A percentile compares a stretch with the other conserved stretches of the same genome.
These are phyloP conservation scores for Pseudocercospora cruenta DNA, from an alignment of 2,329 filamentous ascomycete genomes.

Conservation along the genomic window DNA sequence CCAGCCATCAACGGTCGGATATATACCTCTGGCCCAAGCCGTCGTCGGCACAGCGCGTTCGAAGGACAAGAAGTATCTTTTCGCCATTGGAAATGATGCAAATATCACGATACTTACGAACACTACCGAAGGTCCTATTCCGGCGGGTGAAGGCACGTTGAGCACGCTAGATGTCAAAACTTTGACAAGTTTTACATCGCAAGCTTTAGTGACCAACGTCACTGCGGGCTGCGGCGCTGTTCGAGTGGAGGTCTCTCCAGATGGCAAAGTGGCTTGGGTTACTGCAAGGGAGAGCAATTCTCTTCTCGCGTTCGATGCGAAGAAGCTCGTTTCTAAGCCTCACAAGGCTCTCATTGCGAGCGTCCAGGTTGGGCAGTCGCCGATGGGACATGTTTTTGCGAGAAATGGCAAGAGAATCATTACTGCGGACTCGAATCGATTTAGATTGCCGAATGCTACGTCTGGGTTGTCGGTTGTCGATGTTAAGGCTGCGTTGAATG, in stretches of 20 bases:
- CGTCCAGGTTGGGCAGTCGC: not conserved
- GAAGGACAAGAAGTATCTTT: not conserved
- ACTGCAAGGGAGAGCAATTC: not conserved
- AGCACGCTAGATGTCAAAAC: not conserved
- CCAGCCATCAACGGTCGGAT: not conserved
- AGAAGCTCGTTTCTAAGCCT: not conserved
- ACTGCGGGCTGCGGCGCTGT: not conserved
- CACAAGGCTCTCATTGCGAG: not conserved
- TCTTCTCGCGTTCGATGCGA: not conserved
- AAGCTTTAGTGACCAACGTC: not conserved
- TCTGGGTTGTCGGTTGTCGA: slow-evolving; percentile 2
- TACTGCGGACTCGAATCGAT: slow-evolving; percentile 1
- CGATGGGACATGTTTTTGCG: not conserved
- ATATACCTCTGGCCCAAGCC: not conserved
- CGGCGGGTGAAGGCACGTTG: not conserved
- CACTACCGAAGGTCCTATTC: not conserved
- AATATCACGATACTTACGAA: not conserved
- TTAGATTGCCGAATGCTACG: not conserved
- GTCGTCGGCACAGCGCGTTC: not conserved
- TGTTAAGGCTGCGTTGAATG: not conserved
- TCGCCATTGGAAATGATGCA: not conserved
- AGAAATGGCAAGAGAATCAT: not conserved
- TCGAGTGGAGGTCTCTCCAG: not conserved
- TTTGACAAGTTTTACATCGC: not conserved
- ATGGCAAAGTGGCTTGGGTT: not conserved